Evolutionary conservation across 129 eudicot genomes (phyloP).

Genomic region (Flaveria robusta): DNA sequence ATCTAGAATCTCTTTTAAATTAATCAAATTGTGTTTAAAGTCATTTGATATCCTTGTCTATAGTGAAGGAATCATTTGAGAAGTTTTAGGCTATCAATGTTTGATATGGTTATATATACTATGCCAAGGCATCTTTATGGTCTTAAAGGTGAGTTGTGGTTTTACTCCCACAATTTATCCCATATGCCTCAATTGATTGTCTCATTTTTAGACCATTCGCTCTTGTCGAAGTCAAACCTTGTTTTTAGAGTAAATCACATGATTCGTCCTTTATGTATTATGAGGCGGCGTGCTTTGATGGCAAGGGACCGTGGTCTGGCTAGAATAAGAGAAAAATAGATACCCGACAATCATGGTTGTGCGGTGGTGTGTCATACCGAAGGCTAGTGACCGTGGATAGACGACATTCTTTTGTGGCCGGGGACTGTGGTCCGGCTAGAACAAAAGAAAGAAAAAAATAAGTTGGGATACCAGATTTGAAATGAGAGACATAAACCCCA

Average conservation of each 20-base stretch:
- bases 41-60: slow-evolving; percentile 6
- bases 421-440: no score
- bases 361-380: no score
- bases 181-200: neutral
- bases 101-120: slow-evolving; percentile 8
- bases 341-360: no score
- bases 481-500: no score
- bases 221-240: neutral
- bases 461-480: no score
- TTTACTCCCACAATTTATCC: slow-evolving; percentile 15
- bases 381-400: no score
- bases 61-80: neutral
- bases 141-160: slow-evolving; percentile 2
- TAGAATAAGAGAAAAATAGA: no score
- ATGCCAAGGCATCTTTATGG: slow-evolving; percentile 11
- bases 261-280: no score
- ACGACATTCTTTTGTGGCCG: no score
- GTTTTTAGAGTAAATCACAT: neutral
- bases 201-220: neutral
- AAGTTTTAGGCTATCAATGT: neutral
- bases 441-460: no score
- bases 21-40: slow-evolving; percentile 1
- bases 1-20: neutral
- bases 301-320: no score
- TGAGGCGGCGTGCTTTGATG: no score